Conservation (phyloP, 768 basidiomycete species). For the Hericium coralloides region DNA sequence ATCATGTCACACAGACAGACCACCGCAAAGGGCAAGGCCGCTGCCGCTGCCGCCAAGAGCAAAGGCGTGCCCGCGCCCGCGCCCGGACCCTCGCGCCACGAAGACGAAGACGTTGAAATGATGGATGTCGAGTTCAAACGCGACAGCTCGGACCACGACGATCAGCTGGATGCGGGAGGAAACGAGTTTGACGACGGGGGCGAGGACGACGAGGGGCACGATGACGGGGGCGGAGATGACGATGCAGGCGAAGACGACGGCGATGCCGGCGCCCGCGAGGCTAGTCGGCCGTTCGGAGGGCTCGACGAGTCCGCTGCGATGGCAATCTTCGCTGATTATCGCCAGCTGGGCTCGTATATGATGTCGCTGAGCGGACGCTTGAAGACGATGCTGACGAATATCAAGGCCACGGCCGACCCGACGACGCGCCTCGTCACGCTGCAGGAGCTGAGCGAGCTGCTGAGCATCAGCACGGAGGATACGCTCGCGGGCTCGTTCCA, state of each 20-base stretch:
- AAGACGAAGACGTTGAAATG: slow-evolving; percentile 75
- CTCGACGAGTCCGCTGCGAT: slow-evolving; percentile 66
- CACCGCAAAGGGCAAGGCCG: slow-evolving; percentile 25
- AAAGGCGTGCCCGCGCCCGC: slow-evolving; percentile 41
- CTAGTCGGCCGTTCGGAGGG: slow-evolving; percentile 13
- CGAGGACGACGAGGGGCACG: slow-evolving; percentile 30
- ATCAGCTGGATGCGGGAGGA: slow-evolving; percentile 34
- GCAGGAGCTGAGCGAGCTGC: slow-evolving; percentile 89
- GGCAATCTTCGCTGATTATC: slow-evolving; percentile 81
- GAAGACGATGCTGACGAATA: slow-evolving; percentile 84
- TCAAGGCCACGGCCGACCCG: slow-evolving; percentile 77
- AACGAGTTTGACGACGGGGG: slow-evolving; percentile 39
- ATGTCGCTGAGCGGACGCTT: slow-evolving; percentile 79
- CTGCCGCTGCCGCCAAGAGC: slow-evolving; percentile 38
- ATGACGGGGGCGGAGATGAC: slow-evolving; percentile 33
- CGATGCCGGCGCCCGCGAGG: slow-evolving; percentile 24
- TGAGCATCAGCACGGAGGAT: slow-evolving; percentile 96
- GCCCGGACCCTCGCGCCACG: slow-evolving; percentile 54
- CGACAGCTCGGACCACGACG: slow-evolving; percentile 36
- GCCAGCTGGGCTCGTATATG: slow-evolving; percentile 89
- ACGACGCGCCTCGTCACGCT: slow-evolving; percentile 82
- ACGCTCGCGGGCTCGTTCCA: slow-evolving; percentile 95
- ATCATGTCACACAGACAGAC: slow-evolving; percentile 34
- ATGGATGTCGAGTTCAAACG: slow-evolving; percentile 52
- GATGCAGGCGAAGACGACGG: slow-evolving; percentile 28